Evolutionary conservation across 176 grass and related monocot genomes (phyloP).

Genomic region (Aechmea fasciata): DNA sequence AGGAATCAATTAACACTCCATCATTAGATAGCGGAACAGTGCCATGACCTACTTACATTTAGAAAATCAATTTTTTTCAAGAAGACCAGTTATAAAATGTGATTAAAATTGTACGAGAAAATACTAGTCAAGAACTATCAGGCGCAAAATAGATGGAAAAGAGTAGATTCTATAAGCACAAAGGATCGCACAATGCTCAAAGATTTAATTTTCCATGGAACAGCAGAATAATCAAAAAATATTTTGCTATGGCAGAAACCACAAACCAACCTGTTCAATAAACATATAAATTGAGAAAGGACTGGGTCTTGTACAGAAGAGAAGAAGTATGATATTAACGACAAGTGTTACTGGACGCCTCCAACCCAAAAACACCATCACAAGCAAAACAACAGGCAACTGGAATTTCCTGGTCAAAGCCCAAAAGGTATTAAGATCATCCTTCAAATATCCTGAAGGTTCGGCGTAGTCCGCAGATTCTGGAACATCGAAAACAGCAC

Average conservation of each 20-base stretch:
- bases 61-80: not conserved
- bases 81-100: not conserved
- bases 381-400: constrained; percentile 53
- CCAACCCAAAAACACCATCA: constrained; percentile 50
- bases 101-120: not conserved
- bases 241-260: not conserved
- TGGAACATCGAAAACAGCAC: not conserved
- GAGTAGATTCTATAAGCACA: too few relatives aligned
- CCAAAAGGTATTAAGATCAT: constrained; percentile 37
- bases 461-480: constrained; percentile 3
- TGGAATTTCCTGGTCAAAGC: constrained; percentile 54
- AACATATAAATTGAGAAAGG: constrained; percentile 73
- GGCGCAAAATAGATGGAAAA: too few relatives aligned
- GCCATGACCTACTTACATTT: not conserved
- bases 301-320: constrained; percentile 68
- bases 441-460: constrained; percentile 28
- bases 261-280: constrained; percentile 64
- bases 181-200: not conserved
- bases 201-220: not conserved
- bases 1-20: not conserved
- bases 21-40: not conserved
- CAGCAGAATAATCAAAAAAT: not conserved
- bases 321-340: constrained; percentile 60
- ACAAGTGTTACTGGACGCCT: constrained; percentile 48
- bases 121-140: not conserved